These are phyloP conservation scores for Lactarius vividus DNA, from an alignment of 768 basidiomycete genomes.

Conservation along the genomic window DNA sequence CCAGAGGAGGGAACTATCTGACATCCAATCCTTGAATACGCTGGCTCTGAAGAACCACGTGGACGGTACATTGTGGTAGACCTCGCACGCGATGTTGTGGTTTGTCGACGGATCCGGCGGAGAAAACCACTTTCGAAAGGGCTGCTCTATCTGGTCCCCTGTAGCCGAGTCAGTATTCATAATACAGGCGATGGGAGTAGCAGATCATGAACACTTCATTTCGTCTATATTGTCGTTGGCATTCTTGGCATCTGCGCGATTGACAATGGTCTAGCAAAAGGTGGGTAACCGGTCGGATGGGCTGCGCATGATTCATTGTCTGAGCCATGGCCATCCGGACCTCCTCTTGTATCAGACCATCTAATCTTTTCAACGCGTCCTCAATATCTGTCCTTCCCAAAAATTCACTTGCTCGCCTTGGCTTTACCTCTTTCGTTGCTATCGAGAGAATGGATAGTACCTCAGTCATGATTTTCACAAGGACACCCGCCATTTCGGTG, in stretches of 20 bases:
- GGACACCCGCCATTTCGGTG: not conserved
- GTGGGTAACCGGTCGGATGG: no score
- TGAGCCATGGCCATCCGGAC: not conserved
- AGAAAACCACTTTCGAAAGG: not conserved
- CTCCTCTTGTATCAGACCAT: not conserved
- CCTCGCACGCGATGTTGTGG: not conserved
- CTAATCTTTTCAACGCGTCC: not conserved
- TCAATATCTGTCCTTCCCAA: not conserved
- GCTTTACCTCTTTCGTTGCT: not conserved
- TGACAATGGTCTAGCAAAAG: no score
- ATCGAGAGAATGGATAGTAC: not conserved
- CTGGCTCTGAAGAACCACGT: not conserved
- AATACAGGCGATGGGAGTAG: not conserved
- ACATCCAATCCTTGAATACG: not conserved
- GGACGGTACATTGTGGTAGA: not conserved
- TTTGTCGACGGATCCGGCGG: not conserved
- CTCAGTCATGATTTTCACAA: not conserved
- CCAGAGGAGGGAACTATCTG: not conserved
- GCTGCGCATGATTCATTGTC: not conserved
- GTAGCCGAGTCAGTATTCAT: not conserved
- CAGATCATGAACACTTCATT: not conserved
- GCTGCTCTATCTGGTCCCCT: not conserved
- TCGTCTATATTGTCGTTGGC: no score
- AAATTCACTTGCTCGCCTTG: not conserved
- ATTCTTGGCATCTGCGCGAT: no score